Evolutionary conservation across 768 basidiomycete genomes (phyloP), one percentile per base, ranked within the genome.

Genomic region (Pisolithus microcarpus): DNA sequence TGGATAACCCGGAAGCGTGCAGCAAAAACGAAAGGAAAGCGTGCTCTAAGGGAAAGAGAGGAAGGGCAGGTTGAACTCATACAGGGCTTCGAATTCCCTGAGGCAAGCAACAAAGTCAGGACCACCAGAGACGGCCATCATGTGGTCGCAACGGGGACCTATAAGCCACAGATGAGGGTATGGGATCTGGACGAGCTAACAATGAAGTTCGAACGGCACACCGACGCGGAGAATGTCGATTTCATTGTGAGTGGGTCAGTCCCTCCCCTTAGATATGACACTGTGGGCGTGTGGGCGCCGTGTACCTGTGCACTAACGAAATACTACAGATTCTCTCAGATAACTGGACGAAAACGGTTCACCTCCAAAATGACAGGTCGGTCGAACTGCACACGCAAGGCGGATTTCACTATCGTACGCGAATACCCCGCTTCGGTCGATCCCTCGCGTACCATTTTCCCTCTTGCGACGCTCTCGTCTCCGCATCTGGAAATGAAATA

Each of bases 321-420:
- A 13, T 42, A 37, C 9, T 53, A 7, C 68, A 96, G 93, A 85
- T 91, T 59, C 76, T 98, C 7, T 97, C 94, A 1, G 89, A 94
- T 62, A 95, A 98, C 74, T 98, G 95, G 95, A 98, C 95, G 7
- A 98, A 98, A 66, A 85, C 90, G n/a, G 77, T 97, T 55, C 93
- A 96, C 65, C 78, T 99, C 2, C 96, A 98, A 76, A 85, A 86
- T 46, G 93, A 97, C 72, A 84, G 96, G n/a, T 89, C 90, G 5
- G 67, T 99, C 50, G 91, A 93, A 61, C 74, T 99, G 5, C 96
- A 99, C 65, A 95, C 91, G 0, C 96, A 98, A 65, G 81, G 88
- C 43, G 91, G 92, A 0, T 80, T 93, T 53, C 90, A 97, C 67
- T 91, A 96, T 64, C 83, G 87, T 37, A 91, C 93, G 6, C 81